Evolutionary conservation across 2,329 filamentous ascomycete genomes (phyloP).

Genomic region (Sarocladium kiliense): DNA sequence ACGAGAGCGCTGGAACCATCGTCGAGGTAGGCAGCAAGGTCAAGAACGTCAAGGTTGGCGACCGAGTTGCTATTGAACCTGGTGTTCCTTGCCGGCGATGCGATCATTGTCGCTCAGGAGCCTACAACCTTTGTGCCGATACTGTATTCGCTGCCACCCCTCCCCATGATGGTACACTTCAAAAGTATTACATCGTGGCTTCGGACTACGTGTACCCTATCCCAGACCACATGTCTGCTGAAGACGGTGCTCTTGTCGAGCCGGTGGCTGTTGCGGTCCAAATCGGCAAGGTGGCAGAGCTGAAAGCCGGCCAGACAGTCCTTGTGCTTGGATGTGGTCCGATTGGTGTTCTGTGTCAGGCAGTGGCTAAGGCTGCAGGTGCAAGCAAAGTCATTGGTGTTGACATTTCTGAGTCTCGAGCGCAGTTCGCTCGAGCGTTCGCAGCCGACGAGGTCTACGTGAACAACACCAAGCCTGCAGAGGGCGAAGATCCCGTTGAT

Average conservation of each 20-base stretch:
- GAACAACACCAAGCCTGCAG: slow-evolving; percentile 21
- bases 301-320: slow-evolving; percentile 34
- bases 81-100: too few relatives aligned
- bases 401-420: slow-evolving; percentile 33
- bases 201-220: slow-evolving; percentile 43
- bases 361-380: slow-evolving; percentile 38
- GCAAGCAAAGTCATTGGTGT: slow-evolving; percentile 37
- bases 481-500: slow-evolving; percentile 27
- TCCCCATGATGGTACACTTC: too few relatives aligned
- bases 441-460: slow-evolving; percentile 37
- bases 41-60: too few relatives aligned
- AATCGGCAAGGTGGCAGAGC: slow-evolving; percentile 33
- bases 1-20: too few relatives aligned
- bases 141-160: too few relatives aligned
- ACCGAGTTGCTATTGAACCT: too few relatives aligned
- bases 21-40: too few relatives aligned
- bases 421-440: slow-evolving; percentile 33
- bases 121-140: too few relatives aligned
- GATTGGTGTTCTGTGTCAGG: slow-evolving; percentile 40
- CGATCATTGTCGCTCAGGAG: too few relatives aligned
- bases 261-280: slow-evolving; percentile 44
- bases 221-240: slow-evolving; percentile 35
- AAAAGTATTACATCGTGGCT: too few relatives aligned
- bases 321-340: slow-evolving; percentile 43
- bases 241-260: slow-evolving; percentile 45